Evolutionary conservation across 768 basidiomycete species (phyloP).

Genomic region (Podaxis sp.): DNA sequence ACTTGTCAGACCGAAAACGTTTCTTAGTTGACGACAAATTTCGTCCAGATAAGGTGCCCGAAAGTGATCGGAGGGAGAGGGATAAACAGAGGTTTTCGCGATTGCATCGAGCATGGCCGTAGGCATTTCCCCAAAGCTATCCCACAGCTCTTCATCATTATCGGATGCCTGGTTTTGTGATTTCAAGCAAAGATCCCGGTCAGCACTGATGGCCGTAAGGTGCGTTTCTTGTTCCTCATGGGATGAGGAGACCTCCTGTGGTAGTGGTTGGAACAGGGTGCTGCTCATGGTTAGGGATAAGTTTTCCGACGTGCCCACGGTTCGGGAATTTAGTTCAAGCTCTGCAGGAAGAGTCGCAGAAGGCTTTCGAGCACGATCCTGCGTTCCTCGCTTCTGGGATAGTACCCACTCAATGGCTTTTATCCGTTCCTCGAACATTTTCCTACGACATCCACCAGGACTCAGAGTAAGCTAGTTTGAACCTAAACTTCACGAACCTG

Average conservation of each 20-base stretch:
- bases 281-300: not conserved
- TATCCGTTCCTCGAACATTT: constrained; percentile 8
- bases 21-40: constrained; percentile 46
- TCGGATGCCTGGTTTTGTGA: constrained; percentile 11
- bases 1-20: constrained; percentile 54
- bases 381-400: not conserved
- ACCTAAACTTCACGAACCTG: not conserved
- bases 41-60: constrained; percentile 37
- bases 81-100: constrained; percentile 11
- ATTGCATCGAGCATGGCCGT: constrained; percentile 27
- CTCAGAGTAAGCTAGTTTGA: not conserved
- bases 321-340: not conserved
- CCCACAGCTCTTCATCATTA: constrained; percentile 48
- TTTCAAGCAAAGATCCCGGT: constrained; percentile 15
- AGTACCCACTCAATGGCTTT: constrained; percentile 5
- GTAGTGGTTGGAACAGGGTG: not conserved
- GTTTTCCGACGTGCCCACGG: not conserved
- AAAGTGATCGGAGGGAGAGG: constrained; percentile 7
- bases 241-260: not conserved
- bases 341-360: not conserved
- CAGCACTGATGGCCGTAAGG: constrained; percentile 9
- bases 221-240: not conserved
- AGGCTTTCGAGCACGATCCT: not conserved
- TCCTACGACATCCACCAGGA: not conserved
- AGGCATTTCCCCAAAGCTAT: constrained; percentile 31